Conservation (phyloP, 768 basidiomycete species). For the Mrakia gelida region DNA sequence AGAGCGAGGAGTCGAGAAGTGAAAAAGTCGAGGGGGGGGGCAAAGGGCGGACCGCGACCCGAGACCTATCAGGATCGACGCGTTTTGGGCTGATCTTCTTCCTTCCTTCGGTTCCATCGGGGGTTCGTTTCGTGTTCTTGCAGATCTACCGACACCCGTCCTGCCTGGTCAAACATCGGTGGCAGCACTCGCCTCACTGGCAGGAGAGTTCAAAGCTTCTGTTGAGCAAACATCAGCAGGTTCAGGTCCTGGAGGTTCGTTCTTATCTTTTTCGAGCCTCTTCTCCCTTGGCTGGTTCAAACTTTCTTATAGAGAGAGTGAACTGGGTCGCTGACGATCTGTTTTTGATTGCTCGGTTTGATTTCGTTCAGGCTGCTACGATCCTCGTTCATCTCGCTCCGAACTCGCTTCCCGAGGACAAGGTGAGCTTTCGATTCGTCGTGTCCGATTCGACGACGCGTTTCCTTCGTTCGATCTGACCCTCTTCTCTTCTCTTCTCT, state of each 20-base stretch:
- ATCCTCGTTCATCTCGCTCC: slow-evolving; percentile 83
- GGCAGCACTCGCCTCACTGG: slow-evolving; percentile 98
- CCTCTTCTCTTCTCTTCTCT: background rate
- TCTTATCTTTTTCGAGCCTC: background rate
- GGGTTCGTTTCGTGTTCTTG: slow-evolving; percentile 17
- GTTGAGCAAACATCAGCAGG: slow-evolving; percentile 93
- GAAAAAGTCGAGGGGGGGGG: background rate
- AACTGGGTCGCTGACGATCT: background rate
- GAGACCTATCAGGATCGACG: background rate
- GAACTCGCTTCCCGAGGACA: slow-evolving; percentile 81
- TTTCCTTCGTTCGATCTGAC: background rate
- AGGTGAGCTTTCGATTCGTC: slow-evolving; percentile 51
- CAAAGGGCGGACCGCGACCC: background rate
- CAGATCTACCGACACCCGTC: slow-evolving; percentile 66
- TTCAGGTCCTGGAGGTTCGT: slow-evolving; percentile 82
- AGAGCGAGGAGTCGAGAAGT: background rate
- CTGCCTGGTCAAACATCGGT: slow-evolving; percentile 93
- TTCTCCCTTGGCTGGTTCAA: background rate
- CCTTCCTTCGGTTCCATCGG: slow-evolving; percentile 22
- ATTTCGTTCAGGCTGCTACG: slow-evolving; percentile 67
- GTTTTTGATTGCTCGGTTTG: slow-evolving; percentile 1
- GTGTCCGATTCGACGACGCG: too few species aligned
- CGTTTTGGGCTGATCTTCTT: slow-evolving; percentile 4
- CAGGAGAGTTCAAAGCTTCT: slow-evolving; percentile 84
- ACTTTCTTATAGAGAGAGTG: background rate